Conservation (phyloP, 164 flowering plant genomes). For the Stephania yunnanensis region DNA sequence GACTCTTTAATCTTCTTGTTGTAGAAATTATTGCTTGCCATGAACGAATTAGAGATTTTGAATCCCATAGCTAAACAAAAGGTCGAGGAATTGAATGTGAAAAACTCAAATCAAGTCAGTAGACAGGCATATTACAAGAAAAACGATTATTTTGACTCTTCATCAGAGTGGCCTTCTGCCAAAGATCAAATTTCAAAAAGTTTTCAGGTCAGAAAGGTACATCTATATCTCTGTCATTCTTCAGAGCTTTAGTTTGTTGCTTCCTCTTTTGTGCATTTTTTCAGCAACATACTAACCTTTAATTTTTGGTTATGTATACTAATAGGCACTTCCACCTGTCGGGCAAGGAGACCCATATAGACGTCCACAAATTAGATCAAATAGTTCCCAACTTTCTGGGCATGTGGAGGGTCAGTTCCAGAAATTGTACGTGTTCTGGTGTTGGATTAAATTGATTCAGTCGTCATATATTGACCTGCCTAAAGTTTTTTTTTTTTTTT, state of each 20-base stretch:
- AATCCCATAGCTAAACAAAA: conserved; percentile 57
- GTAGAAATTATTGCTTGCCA: conserved; percentile 52
- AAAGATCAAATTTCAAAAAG: conserved; percentile 23
- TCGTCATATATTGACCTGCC: neutral
- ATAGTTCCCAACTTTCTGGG: conserved; percentile 16
- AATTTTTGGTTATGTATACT: conserved; percentile 2
- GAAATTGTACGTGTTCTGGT: conserved; percentile 47
- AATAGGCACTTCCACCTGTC: conserved; percentile 33
- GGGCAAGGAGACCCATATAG: conserved; percentile 24
- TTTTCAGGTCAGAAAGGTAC: conserved; percentile 47
- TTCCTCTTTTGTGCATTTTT: conserved; percentile 1
- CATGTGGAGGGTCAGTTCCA: conserved; percentile 45
- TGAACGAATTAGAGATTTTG: conserved; percentile 73
- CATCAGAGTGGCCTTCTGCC: conserved; percentile 38
- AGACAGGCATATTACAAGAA: conserved; percentile 22
- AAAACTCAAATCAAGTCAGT: conserved; percentile 30
- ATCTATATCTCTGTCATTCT: neutral
- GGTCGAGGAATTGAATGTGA: conserved; percentile 46
- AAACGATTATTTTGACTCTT: conserved; percentile 23
- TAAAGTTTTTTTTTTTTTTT: no score
- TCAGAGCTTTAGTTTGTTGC: neutral
- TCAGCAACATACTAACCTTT: neutral
- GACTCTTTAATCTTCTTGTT: conserved; percentile 17
- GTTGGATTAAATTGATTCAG: neutral
- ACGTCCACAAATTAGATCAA: conserved; percentile 29